Evolutionary conservation across 148 eudicot species (phyloP).

Genomic region (Vaccinium darrowii): DNA sequence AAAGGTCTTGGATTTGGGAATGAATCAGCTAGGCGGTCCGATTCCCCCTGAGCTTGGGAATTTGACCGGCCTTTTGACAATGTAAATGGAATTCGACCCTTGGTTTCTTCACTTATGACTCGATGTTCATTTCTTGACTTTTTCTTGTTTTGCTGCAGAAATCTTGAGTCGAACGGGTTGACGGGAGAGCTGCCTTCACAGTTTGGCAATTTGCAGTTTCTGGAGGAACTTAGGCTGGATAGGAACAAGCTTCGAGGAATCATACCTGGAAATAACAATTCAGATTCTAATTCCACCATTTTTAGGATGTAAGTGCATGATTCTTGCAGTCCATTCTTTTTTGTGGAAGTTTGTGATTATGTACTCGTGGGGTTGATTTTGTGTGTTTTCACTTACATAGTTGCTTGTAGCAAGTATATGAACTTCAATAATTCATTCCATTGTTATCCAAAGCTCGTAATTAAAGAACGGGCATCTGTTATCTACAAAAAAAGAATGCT

Average conservation of each 20-base stretch:
- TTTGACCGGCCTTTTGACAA: conserved; percentile 49
- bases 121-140: conserved; percentile 11
- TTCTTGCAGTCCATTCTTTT: not conserved
- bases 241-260: conserved; percentile 84
- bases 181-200: conserved; percentile 70
- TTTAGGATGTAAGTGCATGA: conserved; percentile 59
- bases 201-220: conserved; percentile 61
- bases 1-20: conserved; percentile 78
- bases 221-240: conserved; percentile 76
- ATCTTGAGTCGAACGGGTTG: conserved; percentile 77
- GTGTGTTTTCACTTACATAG: not conserved
- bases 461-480: too few species aligned
- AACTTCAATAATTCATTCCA: not conserved
- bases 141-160: conserved; percentile 39
- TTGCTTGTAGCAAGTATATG: not conserved
- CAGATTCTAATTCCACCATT: conserved; percentile 30
- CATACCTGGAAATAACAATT: conserved; percentile 52
- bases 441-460: not conserved
- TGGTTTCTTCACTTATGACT: not conserved
- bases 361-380: not conserved
- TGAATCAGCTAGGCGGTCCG: conserved; percentile 65
- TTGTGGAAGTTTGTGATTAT: too few species aligned
- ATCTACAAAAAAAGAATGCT: not conserved
- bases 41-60: conserved; percentile 81
- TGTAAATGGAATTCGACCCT: conserved; percentile 40